Base-by-base conservation (phyloP, 345 rosid genomes). In the Nasturtium officinale region DNA sequence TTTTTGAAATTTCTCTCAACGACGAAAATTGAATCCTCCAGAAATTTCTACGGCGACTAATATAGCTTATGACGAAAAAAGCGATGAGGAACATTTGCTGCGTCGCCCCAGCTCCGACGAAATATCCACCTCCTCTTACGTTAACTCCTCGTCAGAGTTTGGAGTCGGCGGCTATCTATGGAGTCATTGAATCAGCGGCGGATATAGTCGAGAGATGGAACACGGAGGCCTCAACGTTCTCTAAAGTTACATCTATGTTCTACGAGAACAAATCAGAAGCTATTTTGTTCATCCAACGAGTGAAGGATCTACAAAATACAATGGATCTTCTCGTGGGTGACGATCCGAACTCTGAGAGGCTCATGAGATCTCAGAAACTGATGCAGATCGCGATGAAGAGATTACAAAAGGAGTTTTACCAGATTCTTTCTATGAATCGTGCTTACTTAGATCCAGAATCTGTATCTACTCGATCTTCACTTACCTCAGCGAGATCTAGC, bases 351-450 rank as follows among this genome's bases (percentile, higher is more conserved):
- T 86, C 89, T 0, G 83, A 76, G 33, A 81, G 71, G 30, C 87
- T 90, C 17, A 11, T 77, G 13, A 71, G 77, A 23, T 82, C 91
- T 1, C 94, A 90, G 2, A 73, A 35, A 46, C 78, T 88, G 43
- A 86, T 90, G 87, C 67, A 82, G 72, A 82, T 72, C 40, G 96
- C 94, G 47, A 88, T 88, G 89, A 88, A 85, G 77, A 71, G 91
- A 61, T 75, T 90, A 5, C 89, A 88, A 48, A 90, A 84, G n/a
- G 96, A 90, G 82, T 85, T 90, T 71, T 87, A 90, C 70, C 90
- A 85, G 68, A 85, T 88, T 18, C 82, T 90, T 0, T 86, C 89
- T 9, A 79, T 73, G 85, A 87, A 88, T 66, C 83, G 91, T 4
- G 90, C 86, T 25, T 79, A 79, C 32, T 58, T 90, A 0, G 96